Evolutionary conservation across 164 flowering plant species (phyloP).

Genomic region (Vitis rotundifolia): DNA sequence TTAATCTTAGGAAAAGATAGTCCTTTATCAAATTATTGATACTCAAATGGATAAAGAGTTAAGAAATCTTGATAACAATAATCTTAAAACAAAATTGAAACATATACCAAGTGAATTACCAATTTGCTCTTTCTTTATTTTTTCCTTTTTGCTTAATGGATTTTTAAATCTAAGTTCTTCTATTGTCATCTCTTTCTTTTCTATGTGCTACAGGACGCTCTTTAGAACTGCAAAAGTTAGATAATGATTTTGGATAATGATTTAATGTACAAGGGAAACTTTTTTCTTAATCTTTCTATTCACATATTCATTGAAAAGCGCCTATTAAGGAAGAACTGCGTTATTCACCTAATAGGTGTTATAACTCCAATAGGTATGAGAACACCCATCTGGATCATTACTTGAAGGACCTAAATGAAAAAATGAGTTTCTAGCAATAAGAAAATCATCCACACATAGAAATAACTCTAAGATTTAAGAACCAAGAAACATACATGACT

Average conservation of each 20-base stretch:
- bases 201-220: conserved; percentile 91
- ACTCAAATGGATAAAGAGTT: not conserved
- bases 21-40: not conserved
- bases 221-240: conserved; percentile 66
- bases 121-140: conserved; percentile 77
- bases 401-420: conserved; percentile 74
- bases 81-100: not conserved
- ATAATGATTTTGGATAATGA: too few species aligned
- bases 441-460: not conserved
- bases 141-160: conserved; percentile 81
- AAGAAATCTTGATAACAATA: not conserved
- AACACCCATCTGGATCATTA: conserved; percentile 97
- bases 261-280: too few species aligned
- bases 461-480: not conserved
- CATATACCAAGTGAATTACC: conserved; percentile 46
- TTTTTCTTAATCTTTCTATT: too few species aligned
- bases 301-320: conserved; percentile 1
- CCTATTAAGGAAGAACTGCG: conserved; percentile 94
- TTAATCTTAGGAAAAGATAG: not conserved
- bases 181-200: conserved; percentile 67
- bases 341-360: conserved; percentile 94
- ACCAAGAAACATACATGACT: too few species aligned
- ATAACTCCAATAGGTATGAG: conserved; percentile 98
- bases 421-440: not conserved
- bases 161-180: conserved; percentile 80